Evolutionary conservation across 2,329 filamentous ascomycete genomes (phyloP).

Genomic region (Venturiaceae sp.): DNA sequence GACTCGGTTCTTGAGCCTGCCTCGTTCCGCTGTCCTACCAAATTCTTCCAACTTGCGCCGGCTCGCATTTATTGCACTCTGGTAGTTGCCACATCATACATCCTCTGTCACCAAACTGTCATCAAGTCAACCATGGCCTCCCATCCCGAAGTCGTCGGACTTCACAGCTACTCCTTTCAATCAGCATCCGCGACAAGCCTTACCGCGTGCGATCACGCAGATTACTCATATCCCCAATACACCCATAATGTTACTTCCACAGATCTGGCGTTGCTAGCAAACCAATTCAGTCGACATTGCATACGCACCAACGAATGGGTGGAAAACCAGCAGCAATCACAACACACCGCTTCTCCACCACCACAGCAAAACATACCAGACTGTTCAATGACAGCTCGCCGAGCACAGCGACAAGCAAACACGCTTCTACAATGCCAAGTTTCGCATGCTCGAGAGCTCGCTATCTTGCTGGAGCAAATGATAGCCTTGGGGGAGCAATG

Average conservation of each 20-base stretch:
- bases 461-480: constrained; percentile 6
- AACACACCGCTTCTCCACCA: neutral
- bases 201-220: too few relatives aligned
- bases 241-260: neutral
- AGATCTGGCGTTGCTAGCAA: neutral
- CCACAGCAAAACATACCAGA: neutral
- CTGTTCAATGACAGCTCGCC: neutral
- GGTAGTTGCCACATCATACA: neutral
- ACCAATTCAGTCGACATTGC: constrained; percentile 3
- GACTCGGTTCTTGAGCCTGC: neutral
- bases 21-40: neutral
- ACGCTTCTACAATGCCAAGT: neutral
- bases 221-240: neutral
- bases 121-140: neutral
- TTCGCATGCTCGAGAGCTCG: neutral
- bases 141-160: neutral
- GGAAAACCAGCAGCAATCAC: neutral
- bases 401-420: neutral
- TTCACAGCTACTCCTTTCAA: neutral
- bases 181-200: neutral
- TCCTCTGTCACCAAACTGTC: too few relatives aligned
- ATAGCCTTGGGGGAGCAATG: neutral
- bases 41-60: neutral
- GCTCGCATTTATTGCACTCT: neutral
- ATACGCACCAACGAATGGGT: neutral